Conservation (phyloP, 192 early-diverging fungal genomes). For the Backusella mclennaniae region DNA sequence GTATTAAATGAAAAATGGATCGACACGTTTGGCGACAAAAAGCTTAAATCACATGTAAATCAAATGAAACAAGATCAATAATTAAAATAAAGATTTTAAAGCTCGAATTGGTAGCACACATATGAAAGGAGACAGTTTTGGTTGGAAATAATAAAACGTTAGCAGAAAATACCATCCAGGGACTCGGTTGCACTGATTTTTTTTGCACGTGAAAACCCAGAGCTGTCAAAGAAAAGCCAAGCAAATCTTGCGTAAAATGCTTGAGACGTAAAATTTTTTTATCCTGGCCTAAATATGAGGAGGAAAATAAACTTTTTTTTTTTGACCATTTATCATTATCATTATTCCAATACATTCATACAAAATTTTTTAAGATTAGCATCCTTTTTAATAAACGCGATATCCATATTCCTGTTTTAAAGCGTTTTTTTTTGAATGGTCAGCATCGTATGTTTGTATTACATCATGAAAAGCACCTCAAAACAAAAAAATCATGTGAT, state of each 20-base stretch:
- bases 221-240: slow-evolving; percentile 13
- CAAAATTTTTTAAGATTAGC: background rate
- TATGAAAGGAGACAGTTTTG: background rate
- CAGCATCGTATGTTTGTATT: background rate
- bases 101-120: background rate
- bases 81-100: background rate
- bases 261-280: background rate
- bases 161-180: background rate
- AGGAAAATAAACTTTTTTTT: background rate
- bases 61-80: background rate
- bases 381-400: background rate
- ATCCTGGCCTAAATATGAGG: background rate
- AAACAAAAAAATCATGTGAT: background rate
- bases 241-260: background rate
- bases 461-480: slow-evolving; percentile 6
- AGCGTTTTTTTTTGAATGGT: background rate
- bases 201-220: slow-evolving; percentile 7
- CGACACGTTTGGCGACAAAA: background rate
- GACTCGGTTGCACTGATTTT: background rate
- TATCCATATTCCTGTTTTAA: background rate
- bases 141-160: background rate
- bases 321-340: background rate
- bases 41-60: background rate
- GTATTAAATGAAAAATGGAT: background rate
- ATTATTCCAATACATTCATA: background rate